Base-by-base conservation (phyloP, 805 yeast species). In the Metschnikowia amazonensis region DNA sequence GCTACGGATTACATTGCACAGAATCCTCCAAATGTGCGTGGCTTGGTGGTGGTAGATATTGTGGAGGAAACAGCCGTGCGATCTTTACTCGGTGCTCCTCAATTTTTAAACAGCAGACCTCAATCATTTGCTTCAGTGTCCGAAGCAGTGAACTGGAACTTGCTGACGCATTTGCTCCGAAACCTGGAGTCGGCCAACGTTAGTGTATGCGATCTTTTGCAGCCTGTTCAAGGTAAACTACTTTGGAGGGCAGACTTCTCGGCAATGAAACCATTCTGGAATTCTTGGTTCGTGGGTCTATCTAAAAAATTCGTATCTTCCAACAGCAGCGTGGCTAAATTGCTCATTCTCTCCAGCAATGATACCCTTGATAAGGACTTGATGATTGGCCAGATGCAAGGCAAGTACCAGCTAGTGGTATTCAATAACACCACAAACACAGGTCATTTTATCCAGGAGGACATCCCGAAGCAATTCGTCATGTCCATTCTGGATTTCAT, bases 331-430 rank as follows among this genome's bases (percentile, higher is more conserved):
- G 51, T 64, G 6, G 81, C 90, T 0, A 86, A 89, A 57, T 56
- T 94, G 43, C 73, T 94, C 33, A 74, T 94, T 1, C 66, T 95
- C 13, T 95, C 98, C 0, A 96, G 96, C 3, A 85, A 90, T 43
- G 97, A 94, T 53, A 81, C 86, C 17, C 72, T 95, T 25, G 99
- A 94, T 65, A 89, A 84, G 51, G 78, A 78, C 31, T 70, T 94
- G 39, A 89, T 90, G 64, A 82, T 94, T 42, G 99, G 97, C 0
- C 99, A 95, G 65, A 94, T 94, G 99, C 98, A 90, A 66, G 99
- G 99, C 1, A 84, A 82, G 61, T 94, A 85, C 63, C 99, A 95
- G 65, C 74, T 94, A 33, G 81, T 87, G 11, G 94, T 89, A 4
- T 84, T 89, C 61, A 65, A 65, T 50, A 84, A 82, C 44, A 72